Evolutionary conservation across 2,329 filamentous ascomycete genomes (phyloP).

Genomic region (Aspergillus clavatus): DNA sequence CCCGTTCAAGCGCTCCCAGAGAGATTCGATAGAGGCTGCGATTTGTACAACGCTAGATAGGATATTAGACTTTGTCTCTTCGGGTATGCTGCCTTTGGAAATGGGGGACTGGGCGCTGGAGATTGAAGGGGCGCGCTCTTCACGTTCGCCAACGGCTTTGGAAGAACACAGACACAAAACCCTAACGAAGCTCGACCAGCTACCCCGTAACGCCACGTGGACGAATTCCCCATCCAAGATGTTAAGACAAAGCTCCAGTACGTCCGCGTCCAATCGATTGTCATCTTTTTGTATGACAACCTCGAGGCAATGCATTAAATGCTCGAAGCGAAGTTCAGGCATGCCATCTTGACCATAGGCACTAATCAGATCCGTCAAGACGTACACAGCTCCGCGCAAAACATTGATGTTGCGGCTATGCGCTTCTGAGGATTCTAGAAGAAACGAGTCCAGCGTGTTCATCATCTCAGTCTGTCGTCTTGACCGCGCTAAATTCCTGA

Average conservation of each 20-base stretch:
- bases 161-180: constrained; percentile 34
- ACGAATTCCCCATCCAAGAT: constrained; percentile 37
- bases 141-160: constrained; percentile 28
- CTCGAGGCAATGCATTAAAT: constrained; percentile 33
- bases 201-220: constrained; percentile 25
- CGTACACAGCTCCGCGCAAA: constrained; percentile 37
- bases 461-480: constrained; percentile 37
- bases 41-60: constrained; percentile 36
- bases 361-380: constrained; percentile 38
- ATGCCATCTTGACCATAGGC: constrained; percentile 38
- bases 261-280: constrained; percentile 36
- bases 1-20: constrained; percentile 35
- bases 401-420: constrained; percentile 38
- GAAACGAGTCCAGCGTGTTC: constrained; percentile 32
- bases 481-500: constrained; percentile 40
- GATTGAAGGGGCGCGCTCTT: constrained; percentile 15
- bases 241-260: constrained; percentile 38
- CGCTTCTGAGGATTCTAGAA: constrained; percentile 31
- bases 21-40: constrained; percentile 30
- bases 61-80: constrained; percentile 36
- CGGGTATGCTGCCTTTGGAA: constrained; percentile 24
- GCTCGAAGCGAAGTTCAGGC: constrained; percentile 34
- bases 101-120: constrained; percentile 21
- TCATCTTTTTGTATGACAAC: constrained; percentile 34
- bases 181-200: constrained; percentile 32